Evolutionary conservation across 306 rosid species (phyloP), one percentile per base, ranked within the genome.

Genomic region (Abrus pulchellus): DNA sequence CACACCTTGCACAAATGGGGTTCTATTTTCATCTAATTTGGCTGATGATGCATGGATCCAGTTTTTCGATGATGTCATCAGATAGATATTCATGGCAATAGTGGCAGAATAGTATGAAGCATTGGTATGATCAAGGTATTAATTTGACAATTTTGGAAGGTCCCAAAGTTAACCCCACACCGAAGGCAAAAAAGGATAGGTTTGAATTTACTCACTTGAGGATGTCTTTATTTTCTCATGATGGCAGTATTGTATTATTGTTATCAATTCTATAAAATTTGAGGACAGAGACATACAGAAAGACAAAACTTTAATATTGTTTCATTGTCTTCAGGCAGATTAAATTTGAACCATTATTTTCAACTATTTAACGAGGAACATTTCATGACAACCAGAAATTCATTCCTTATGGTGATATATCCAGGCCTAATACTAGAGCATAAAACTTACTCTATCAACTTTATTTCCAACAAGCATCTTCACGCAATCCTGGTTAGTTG

Each of bases 391-490:
- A 44, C 34, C 74, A 59, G 20, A 59, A 75, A 29, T 40, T 67
- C 13, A 9, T 67, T 70, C 54, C 74, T 36, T n/a, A 36, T 32
- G 54, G 32, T 79, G 44, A 32, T 56, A 66, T 44, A 61, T 71
- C 78, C 60, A 62, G 68, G 54, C 33, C 9, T 41, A 56, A 62
- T 55, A 71, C 20, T 40, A 71, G 54, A 68, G 75, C 34, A 50
- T 29, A 55, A 65, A 84, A 84, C 96, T 89, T 90, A 95, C 99
- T 76, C 86, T 85, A 76, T 95, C 99, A 77, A 95, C 94, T 85
- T 95, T 95, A 57, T 95, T 95, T 53, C 99, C 99, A 67, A 95
- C 97, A 57, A 95, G 98, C 87, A 95, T 89, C 89, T 90, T 95
- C 88, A 93, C 91, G 72, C 96, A 93, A 76, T 90, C 88, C 72